Base-by-base conservation (phyloP, 2,329 filamentous ascomycete species). In the Colletotrichum spinosum region DNA sequence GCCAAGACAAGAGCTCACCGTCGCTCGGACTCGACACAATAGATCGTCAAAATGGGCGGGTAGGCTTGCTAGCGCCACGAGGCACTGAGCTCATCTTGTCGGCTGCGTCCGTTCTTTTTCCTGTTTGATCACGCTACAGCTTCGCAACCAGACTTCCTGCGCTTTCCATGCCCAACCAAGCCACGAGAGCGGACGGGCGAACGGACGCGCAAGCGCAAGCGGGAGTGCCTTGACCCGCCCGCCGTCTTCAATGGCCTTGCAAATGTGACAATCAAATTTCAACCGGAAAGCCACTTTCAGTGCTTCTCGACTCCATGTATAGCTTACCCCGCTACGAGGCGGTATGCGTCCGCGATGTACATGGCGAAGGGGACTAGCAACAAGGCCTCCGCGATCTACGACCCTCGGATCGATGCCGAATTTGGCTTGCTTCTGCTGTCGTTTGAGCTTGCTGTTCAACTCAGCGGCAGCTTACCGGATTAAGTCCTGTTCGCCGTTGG, bases 401-500 rank as follows among this genome's bases (percentile, higher is more conserved):
- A 44, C 13, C 15, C 15, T 52, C 34, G 17, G 51, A 25, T 50
- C 37, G 25, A 39, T 44, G 15, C 37, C 44, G 42, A 44, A 50
- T 64, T 54, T 60, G 49, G 61, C 42, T 45, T 33, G 57, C 51
- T 25, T 37, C 51, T 38, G 48, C 42, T 37, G 62, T 52, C 15
- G 61, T 61, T 65, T 61, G 57, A 48, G 51, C 44, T 17, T 10
- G 33, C 17, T 42, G 35, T 38, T 45, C 45, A 55, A 49, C 51
- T 15, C 62, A 60, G 37, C 62, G 55, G 52, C 58, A 65, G 37
- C 58, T 25, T 56, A 57, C 52, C 58, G 58, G 48, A 57, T 53
- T 53, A 34, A 34, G 62, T 44, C 39, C 34, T 38, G 42, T 51
- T 62, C 41, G 56, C 49, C 13, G 57, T 45, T 12, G 17, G 48